Evolutionary conservation across 2,329 filamentous ascomycete genomes (phyloP).

Genomic region (Ilyonectria sp.): DNA sequence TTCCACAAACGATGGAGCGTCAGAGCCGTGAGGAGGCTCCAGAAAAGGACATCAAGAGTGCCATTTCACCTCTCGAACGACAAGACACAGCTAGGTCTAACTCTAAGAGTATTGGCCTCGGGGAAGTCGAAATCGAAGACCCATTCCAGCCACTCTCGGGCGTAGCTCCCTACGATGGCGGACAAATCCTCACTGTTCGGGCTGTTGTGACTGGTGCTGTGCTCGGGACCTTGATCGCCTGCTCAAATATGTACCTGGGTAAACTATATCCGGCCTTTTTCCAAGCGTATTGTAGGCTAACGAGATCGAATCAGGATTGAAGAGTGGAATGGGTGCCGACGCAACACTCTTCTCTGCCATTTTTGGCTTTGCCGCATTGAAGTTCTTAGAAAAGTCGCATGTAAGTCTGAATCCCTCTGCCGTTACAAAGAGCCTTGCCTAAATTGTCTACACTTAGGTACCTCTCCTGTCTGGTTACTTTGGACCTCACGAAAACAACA

Average conservation of each 20-base stretch:
- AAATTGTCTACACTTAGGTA: neutral
- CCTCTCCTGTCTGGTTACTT: neutral
- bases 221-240: neutral
- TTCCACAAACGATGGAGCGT: too few relatives aligned
- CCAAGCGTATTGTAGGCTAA: neutral
- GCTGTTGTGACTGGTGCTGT: neutral
- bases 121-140: neutral
- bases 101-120: neutral
- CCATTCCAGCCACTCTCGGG: neutral
- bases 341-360: neutral
- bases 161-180: neutral
- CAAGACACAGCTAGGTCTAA: neutral
- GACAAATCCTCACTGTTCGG: neutral
- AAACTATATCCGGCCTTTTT: neutral
- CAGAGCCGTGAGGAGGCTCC: too few relatives aligned
- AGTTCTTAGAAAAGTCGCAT: neutral
- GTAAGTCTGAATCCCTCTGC: too few relatives aligned
- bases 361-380: neutral
- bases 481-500: neutral
- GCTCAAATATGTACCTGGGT: neutral
- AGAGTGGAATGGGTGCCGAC: neutral
- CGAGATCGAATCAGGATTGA: neutral
- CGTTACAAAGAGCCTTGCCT: too few relatives aligned
- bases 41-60: too few relatives aligned
- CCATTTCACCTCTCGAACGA: too few relatives aligned